A percentile compares a stretch with the other conserved stretches of the same genome.
Evolutionary conservation across 2,329 filamentous ascomycete genomes (phyloP).

Genomic region (Cladophialophora carrionii): DNA sequence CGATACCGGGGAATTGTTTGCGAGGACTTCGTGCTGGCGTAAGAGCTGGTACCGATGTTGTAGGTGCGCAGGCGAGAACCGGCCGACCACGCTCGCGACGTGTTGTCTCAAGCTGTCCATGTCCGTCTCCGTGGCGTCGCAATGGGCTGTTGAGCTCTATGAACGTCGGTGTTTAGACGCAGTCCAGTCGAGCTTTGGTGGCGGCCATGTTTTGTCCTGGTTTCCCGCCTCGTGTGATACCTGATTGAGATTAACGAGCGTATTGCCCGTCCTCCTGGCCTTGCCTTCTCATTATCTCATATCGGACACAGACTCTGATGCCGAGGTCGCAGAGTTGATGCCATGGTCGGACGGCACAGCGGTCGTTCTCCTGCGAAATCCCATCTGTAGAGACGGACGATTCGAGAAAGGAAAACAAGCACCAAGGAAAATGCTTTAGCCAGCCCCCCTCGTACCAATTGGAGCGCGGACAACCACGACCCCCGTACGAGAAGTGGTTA

Average conservation of each 20-base stretch:
- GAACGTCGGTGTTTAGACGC: neutral
- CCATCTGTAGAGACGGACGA: neutral
- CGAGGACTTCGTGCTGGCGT: neutral
- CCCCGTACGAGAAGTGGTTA: neutral
- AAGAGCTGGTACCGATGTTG: slow-evolving; percentile 7
- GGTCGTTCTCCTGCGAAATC: neutral
- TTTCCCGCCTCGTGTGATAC: neutral
- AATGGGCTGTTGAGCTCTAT: neutral
- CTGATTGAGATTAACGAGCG: neutral
- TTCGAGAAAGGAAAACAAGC: neutral
- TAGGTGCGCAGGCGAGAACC: neutral
- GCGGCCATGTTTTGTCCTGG: neutral
- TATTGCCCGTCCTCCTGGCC: neutral
- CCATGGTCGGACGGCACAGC: neutral
- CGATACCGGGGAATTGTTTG: neutral
- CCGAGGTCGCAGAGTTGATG: neutral
- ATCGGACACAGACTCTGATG: neutral
- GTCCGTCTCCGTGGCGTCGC: neutral
- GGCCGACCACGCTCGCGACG: neutral
- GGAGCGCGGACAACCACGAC: neutral
- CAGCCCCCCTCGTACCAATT: neutral
- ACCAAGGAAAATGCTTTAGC: neutral
- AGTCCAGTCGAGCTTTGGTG: neutral
- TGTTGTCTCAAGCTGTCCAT: neutral
- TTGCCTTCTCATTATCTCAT: neutral